Base-by-base conservation (phyloP, 1,139 yeast genomes). In the Geotrichum citri-aurantii region DNA sequence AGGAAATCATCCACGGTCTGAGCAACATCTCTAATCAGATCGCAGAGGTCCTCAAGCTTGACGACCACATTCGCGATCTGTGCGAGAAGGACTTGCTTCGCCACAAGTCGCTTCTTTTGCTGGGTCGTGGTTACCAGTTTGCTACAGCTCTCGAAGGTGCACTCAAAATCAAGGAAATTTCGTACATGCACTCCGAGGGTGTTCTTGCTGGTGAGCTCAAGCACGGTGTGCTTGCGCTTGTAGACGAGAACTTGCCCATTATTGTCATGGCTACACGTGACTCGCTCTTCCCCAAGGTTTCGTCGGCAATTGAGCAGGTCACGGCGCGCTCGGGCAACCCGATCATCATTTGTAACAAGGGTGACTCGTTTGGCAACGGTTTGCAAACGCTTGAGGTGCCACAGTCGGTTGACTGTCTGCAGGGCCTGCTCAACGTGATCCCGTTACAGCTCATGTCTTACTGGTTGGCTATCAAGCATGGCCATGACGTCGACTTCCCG, bases 91-190 rank as follows among this genome's bases (percentile, higher is more conserved):
- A 83, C 62, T 80, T 95, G 68, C 84, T 86, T 68, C 82, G 82
- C 65, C 95, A 90, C 75, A 88, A 88, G 76, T 90, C 97, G 1
- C 80, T 95, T 70, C 80, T 95, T 68, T 81, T 95, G 68, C 82
- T 95, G 65, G 99, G 99, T 64, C 88, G 99, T 78, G 99, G 99
- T 58, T 92, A 89, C 77, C 99, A 95, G 77, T 87, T 82, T 75
- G 99, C 99, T 21, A 86, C 97, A 64, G 98, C 99, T 19, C 81
- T 95, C 69, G 99, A 95, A 77, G 99, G 99, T 70, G 99, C 99
- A 8, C 82, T 95, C 69, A 95, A 95, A 77, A 93, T 95, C 72
- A 95, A 95, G 77, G 99, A 95, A 77, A 95, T 95, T 64, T 92
- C 98, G 5, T 95, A 95, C 75, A 95, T 93, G 92, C 99, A 95